Conservation (phyloP, 495 filamentous ascomycete genomes). For the Hyaloscypha variabilis region DNA sequence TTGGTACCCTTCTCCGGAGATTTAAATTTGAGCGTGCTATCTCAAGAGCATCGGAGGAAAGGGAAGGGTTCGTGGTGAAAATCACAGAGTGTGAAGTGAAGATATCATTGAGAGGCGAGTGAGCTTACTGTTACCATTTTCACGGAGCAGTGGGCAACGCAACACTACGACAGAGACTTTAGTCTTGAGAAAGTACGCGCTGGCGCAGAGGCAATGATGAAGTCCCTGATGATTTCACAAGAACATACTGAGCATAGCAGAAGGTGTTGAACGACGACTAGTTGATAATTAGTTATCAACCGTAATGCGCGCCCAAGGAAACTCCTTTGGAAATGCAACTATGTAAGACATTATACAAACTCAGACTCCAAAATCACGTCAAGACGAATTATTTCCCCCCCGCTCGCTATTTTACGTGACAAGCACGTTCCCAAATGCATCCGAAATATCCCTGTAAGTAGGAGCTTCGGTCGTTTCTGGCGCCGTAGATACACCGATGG, state of each 20-base stretch:
- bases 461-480: conserved; percentile 31
- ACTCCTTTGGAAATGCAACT: neutral
- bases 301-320: neutral
- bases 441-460: conserved; percentile 29
- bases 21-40: conserved; percentile 16
- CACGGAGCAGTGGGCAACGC: neutral
- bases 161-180: neutral
- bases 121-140: no score
- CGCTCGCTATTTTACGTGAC: conserved; percentile 19
- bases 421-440: conserved; percentile 32
- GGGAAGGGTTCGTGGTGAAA: conserved; percentile 14
- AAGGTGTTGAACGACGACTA: neutral
- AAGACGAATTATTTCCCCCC: neutral
- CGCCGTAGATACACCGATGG: conserved; percentile 47
- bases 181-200: neutral
- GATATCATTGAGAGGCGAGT: neutral
- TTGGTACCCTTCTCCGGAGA: conserved; percentile 16
- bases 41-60: neutral
- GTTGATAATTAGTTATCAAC: neutral
- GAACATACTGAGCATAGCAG: neutral
- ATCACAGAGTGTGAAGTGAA: conserved; percentile 12
- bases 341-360: conserved; percentile 1
- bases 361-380: neutral
- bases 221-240: neutral
- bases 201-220: neutral